Evolutionary conservation across 441 rosid species (phyloP), one percentile per base, ranked within the genome.

Genomic region (Gossypium davidsonii): DNA sequence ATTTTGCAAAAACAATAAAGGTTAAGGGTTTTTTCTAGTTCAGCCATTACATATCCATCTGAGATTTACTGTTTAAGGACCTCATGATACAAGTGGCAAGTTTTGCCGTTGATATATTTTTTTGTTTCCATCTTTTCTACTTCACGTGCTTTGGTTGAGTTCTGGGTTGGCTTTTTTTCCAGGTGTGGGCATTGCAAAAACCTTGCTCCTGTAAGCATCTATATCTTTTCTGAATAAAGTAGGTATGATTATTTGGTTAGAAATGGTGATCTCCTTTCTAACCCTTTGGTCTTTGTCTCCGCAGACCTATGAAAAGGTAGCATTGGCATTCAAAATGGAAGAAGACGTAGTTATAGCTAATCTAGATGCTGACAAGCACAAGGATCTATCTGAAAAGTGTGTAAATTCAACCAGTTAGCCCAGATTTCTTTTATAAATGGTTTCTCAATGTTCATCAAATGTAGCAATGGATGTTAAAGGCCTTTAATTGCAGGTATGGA

Each of bases 241-340:
- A 28, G 17, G 14, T 37, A 17, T 48, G 23, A 23, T 69, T 49
- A 34, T 60, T 75, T 31, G 51, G 74, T 28, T 57, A 23, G 18
- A 34, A 18, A 6, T 68, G 25, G 53, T 68, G 55, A 63, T 70
- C 57, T 71, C 60, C 12, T 15, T 49, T 34, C 42, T 67, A 48
- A 73, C 56, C 25, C 18, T 2, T 69, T 55, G 37, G 8, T 52
- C 6, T 71, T 31, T 44, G 23, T 68, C 55, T 63, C 65, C 56
- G 64, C 85, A 95, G 98, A 87, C 82, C 21, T 95, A 92, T 78
- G 99, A 95, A 77, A 92, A 90, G 85, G 99, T 91, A 77, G 98
- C 97, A 0, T 67, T 93, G 0, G 98, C 88, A 63, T 95, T 91
- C 74, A 88, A 81, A 78, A 76, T 23, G 46, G 99, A 95, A 77